A percentile compares a stretch with the other conserved stretches of the same genome.
Evolutionary conservation across 2,329 filamentous ascomycete genomes (phyloP).

Genomic region (Cylindrodendrum hubeiense): DNA sequence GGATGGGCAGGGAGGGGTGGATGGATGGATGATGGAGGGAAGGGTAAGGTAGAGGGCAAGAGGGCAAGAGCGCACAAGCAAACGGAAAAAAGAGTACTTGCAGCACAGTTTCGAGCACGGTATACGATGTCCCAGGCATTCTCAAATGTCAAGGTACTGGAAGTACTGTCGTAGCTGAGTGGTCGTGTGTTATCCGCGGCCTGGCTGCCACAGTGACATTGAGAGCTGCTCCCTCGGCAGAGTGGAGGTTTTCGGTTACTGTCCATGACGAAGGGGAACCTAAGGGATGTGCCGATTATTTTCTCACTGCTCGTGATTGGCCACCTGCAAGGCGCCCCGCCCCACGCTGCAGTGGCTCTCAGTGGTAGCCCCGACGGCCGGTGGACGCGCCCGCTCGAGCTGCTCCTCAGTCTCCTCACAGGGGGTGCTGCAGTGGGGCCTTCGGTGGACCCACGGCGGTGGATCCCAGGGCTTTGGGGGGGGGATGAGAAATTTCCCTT

Average conservation of each 20-base stretch:
- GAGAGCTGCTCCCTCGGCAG: slow-evolving; percentile 41
- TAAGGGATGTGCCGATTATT: slow-evolving; percentile 47
- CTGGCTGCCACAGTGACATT: slow-evolving; percentile 25
- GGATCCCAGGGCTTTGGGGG: slow-evolving; percentile 28
- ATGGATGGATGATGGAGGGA: slow-evolving; percentile 17
- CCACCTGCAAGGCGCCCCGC: neutral
- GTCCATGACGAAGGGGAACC: slow-evolving; percentile 47
- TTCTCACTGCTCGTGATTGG: slow-evolving; percentile 39
- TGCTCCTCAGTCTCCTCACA: slow-evolving; percentile 11
- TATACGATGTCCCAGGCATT: slow-evolving; percentile 13
- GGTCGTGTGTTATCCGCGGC: slow-evolving; percentile 20
- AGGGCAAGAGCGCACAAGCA: slow-evolving; percentile 18
- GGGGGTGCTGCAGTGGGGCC: slow-evolving; percentile 13
- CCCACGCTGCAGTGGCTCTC: slow-evolving; percentile 20
- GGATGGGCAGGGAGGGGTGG: slow-evolving; percentile 26
- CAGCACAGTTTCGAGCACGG: slow-evolving; percentile 39
- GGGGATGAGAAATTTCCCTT: slow-evolving; percentile 37
- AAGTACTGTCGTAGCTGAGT: slow-evolving; percentile 10
- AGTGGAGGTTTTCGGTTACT: slow-evolving; percentile 47
- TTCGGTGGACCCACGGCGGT: slow-evolving; percentile 15
- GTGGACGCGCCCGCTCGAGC: slow-evolving; percentile 24
- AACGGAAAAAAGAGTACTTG: slow-evolving; percentile 25
- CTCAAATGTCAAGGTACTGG: neutral
- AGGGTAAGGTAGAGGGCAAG: too few relatives aligned
- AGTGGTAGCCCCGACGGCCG: slow-evolving; percentile 26